Conservation (phyloP, 2,329 filamentous ascomycete genomes). For the Ceratocystis ficicola region DNA sequence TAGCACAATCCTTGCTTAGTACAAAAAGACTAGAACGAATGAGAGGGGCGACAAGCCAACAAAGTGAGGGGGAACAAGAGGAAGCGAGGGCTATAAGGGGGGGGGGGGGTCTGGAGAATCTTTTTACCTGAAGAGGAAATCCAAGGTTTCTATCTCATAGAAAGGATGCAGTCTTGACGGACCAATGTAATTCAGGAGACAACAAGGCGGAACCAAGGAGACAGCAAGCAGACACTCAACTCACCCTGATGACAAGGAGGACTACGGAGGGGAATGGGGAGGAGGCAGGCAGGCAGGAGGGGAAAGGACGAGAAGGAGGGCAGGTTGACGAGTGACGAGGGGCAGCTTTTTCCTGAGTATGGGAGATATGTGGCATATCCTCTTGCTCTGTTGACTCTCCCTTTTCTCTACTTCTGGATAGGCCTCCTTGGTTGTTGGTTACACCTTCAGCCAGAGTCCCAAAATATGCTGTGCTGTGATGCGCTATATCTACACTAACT, state of each 20-base stretch:
- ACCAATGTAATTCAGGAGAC: not conserved
- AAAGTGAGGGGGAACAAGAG: not conserved
- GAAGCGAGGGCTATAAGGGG: not conserved
- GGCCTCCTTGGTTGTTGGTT: not conserved
- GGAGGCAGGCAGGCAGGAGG: not conserved
- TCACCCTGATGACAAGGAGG: not conserved
- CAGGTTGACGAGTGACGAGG: no score
- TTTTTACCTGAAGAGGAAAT: not conserved
- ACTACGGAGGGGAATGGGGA: not conserved
- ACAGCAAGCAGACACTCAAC: not conserved
- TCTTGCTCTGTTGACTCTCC: not conserved
- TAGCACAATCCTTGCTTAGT: not conserved
- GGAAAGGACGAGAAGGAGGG: no score
- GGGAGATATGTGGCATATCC: no score
- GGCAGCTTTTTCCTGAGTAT: no score
- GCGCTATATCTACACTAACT: not conserved
- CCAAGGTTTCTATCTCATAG: not conserved
- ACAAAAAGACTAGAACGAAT: not conserved
- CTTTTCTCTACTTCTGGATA: not conserved
- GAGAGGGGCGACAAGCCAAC: not conserved
- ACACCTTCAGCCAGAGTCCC: not conserved
- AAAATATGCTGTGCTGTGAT: not conserved
- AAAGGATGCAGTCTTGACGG: slow-evolving; percentile 3
- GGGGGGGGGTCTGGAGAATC: not conserved
- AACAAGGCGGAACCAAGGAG: not conserved